Evolutionary conservation across 331 rosid genomes (phyloP).

Genomic region (Malus hybrid): DNA sequence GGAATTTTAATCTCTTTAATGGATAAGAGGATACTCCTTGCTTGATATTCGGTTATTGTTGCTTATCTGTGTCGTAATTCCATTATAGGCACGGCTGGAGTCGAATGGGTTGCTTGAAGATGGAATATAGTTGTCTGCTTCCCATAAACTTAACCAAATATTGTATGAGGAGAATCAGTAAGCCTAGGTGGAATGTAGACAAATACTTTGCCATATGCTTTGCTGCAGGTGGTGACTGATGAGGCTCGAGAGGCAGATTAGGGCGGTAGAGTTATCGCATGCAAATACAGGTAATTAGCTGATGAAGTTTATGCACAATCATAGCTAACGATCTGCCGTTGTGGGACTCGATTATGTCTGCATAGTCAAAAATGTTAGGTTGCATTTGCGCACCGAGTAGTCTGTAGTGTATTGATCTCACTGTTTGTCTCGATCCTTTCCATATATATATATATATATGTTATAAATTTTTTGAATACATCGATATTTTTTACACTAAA

Average conservation of each 20-base stretch:
- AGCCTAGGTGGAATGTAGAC: background rate
- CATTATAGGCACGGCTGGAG: constrained; percentile 18
- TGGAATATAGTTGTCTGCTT: constrained; percentile 7
- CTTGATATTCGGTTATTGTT: background rate
- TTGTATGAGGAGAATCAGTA: background rate
- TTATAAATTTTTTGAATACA: too few species aligned
- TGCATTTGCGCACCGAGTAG: background rate
- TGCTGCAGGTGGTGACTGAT: background rate
- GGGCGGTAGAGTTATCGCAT: background rate
- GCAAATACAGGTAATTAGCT: background rate
- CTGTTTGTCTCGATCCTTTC: background rate
- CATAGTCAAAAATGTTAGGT: background rate
- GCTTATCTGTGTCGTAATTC: constrained; percentile 8
- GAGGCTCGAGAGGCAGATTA: background rate
- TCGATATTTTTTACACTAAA: too few species aligned
- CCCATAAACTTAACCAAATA: constrained; percentile 11
- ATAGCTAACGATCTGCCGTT: background rate
- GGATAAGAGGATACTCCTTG: background rate
- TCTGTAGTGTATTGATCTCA: background rate
- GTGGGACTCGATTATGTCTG: background rate
- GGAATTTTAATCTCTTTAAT: background rate
- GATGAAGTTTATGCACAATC: background rate
- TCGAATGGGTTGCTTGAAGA: constrained; percentile 18
- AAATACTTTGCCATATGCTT: background rate
- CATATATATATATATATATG: too few species aligned